Evolutionary conservation across 257 asterid genomes (phyloP), one percentile per base, ranked within the genome.

Genomic region (Nicotiana tabacum): DNA sequence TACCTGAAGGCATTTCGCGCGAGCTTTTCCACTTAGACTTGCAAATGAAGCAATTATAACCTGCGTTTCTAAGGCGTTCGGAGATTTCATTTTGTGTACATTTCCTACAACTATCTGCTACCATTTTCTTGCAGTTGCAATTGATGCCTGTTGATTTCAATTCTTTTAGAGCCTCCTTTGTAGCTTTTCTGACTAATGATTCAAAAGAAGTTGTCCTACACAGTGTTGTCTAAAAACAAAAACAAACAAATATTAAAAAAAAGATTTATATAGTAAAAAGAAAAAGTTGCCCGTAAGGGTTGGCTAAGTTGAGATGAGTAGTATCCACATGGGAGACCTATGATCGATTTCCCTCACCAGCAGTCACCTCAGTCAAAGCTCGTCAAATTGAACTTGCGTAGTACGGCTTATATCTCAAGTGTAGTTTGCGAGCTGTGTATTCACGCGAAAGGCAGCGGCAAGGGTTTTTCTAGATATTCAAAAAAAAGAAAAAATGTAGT

Each of bases 1-100:
- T 43, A 88, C 90, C 91, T 85, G 89, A 77, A 5, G 82, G 86
- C 39, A 82, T 81, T 37, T 79, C 77, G 0, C 65, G 58, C 2
- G 89, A 84, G 46, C 80, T 81, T 61, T 74, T 87, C 91, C 90
- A 87, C 69, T 87, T 87, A 58, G 91, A 87, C 84, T 82, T 85
- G 82, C 90, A 84, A 78, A 87, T 85, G 55, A 21, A 72, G 78
- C 89, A 83, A 37, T 68, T 69, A 13, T 72, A 87, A n/a, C 90
- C 90, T 21, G 60, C 84, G 7, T 70, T 65, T 53, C 21, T 82
- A 21, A 89, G 87, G 68, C 81, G 82, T 4, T 46, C 12, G 7
- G 67, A 81, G 21, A 89, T 74, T 81, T 81, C 74, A 58, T 64
- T 72, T 24, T 57, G 83, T 12, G 7, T 74, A 78, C 92, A 87